These are phyloP conservation scores for Irpex rosettiformis DNA, from an alignment of 1,284 basidiomycete genomes.

Conservation along the genomic window DNA sequence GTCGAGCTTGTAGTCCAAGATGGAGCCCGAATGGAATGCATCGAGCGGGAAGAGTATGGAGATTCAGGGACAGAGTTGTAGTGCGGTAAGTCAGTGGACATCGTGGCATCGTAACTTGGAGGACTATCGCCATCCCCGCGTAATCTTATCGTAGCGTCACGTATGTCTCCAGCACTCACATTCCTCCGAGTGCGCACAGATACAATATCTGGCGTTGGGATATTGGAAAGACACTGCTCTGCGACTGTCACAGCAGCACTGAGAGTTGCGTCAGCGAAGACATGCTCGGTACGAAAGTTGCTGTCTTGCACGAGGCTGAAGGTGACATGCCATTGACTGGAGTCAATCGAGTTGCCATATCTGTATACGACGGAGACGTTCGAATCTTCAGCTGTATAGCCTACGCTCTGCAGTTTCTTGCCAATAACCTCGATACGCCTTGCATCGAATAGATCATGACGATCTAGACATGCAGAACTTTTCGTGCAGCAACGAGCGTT, in stretches of 20 bases:
- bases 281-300: background rate
- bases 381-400: background rate
- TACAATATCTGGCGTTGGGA: background rate
- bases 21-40: background rate
- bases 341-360: background rate
- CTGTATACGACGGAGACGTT: background rate
- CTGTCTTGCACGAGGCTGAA: background rate
- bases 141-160: too few species aligned
- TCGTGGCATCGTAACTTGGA: background rate
- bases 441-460: conserved; percentile 1
- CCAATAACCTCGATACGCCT: background rate
- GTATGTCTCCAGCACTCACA: background rate
- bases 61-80: background rate
- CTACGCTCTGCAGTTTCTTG: background rate
- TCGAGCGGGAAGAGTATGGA: background rate
- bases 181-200: background rate
- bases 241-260: background rate
- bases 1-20: background rate
- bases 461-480: background rate
- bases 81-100: background rate
- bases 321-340: background rate
- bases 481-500: background rate
- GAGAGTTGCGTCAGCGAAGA: background rate
- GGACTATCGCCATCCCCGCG: background rate
- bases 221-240: background rate